Percentiles rank a stretch among this genome's conserved stretches.
These are phyloP conservation scores for Melocanna baccifera DNA, from an alignment of 176 grass and related monocot genomes.

Conservation along the genomic window DNA sequence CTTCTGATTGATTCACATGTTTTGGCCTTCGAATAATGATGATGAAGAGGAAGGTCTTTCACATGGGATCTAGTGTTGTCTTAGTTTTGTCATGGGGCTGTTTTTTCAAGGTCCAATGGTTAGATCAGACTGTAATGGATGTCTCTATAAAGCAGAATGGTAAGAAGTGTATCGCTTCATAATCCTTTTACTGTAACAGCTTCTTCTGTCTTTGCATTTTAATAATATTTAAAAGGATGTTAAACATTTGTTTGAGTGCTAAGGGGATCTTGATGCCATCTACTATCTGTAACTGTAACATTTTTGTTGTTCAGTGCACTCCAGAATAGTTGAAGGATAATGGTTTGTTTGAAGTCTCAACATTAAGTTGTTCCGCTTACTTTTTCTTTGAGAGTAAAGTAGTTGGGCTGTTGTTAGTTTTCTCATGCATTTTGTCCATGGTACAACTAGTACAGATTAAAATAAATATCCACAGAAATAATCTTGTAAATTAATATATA, in stretches of 20 bases:
- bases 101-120: conserved; percentile 21
- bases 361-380: not conserved
- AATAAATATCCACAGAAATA: not conserved
- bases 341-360: not conserved
- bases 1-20: conserved; percentile 16
- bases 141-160: conserved; percentile 28
- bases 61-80: conserved; percentile 3
- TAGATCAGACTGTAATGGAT: conserved; percentile 38
- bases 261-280: conserved; percentile 18
- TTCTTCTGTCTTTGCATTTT: conserved; percentile 25
- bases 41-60: conserved; percentile 15
- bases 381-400: conserved; percentile 7
- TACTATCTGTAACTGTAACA: conserved; percentile 14
- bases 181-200: conserved; percentile 11
- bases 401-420: conserved; percentile 9
- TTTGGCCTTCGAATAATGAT: conserved; percentile 21
- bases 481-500: not conserved
- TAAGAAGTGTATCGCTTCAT: conserved; percentile 8
- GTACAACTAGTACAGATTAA: conserved; percentile 5
- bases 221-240: conserved; percentile 33
- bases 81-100: conserved; percentile 21
- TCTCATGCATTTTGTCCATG: not conserved
- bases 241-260: conserved; percentile 22
- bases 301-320: conserved; percentile 11
- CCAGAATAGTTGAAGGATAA: conserved; percentile 16